Evolutionary conservation across 2,329 filamentous ascomycete species (phyloP), one percentile per base, ranked within the genome.

Genomic region (Trichoderma sp.): DNA sequence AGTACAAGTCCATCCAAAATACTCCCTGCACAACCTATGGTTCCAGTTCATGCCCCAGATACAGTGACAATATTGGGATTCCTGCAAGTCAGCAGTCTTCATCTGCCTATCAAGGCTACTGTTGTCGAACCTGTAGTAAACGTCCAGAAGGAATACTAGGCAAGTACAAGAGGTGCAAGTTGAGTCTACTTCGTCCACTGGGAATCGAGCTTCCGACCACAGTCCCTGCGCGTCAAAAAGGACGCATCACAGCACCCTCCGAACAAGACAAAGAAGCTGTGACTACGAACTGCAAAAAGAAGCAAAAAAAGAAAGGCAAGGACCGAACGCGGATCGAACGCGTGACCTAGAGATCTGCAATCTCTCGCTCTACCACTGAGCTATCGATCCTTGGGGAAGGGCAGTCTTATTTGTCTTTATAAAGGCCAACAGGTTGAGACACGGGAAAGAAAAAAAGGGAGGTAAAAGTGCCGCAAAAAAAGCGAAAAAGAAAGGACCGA

Each of bases 351-450:
- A 59, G 56, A 59, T 59, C 56, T 59, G 56, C 56, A 59, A 59
- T 59, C 56, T 59, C 56, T 59, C 56, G 56, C 56, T 59, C 56
- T 59, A 59, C 56, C 56, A 59, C 56, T 59, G 56, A 59, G 56
- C 56, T 59, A 59, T 59, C 56, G 56, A 59, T 59, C 56, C 55
- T 19, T 44, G 54, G 19, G n/a, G 21, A 17, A 15, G 54, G 41
- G 54, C 7, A 5, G 14, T 44, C 30, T 57, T 19, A 44, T 3
- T 57, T 26, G 3, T 19, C 7, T 9, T 19, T 58, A 57, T 57
- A 57, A 19, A 45, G 12, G 43, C 6, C n/a, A 24, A 4, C 34
- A 14, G 3, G 2, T 14, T 21, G 21, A n/a, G 17, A 34, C 43
- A 34, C 5, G 12, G 14, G 14, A 39, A 19, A n/a, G n/a, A 34